Evolutionary conservation across 2,329 filamentous ascomycete species (phyloP).

Genomic region (Septoria linicola): DNA sequence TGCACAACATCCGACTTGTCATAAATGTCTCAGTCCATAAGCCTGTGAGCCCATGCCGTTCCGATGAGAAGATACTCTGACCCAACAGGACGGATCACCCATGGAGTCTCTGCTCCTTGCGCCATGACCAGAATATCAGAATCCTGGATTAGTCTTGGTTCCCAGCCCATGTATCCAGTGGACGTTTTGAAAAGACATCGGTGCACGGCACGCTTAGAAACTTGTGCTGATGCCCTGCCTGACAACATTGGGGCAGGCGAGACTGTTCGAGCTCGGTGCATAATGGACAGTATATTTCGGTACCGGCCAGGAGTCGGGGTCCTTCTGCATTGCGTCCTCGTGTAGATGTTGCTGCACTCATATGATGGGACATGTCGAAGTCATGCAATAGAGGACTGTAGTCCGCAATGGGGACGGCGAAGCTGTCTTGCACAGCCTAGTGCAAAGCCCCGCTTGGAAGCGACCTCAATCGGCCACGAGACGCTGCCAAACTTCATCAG

Average conservation of each 20-base stretch:
- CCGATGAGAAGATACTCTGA: neutral
- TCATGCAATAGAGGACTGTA: neutral
- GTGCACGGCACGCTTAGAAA: neutral
- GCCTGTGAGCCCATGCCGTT: neutral
- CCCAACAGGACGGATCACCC: neutral
- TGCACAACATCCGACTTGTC: neutral
- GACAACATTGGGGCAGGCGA: slow-evolving; percentile 1
- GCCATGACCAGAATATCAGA: neutral
- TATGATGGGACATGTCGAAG: neutral
- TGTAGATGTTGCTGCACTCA: no score
- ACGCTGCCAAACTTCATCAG: no score
- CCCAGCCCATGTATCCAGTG: neutral
- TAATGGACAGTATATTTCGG: neutral
- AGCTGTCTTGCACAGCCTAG: no score
- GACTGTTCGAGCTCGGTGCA: slow-evolving; percentile 3
- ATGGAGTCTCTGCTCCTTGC: neutral
- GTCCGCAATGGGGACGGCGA: no score
- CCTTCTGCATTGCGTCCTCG: neutral
- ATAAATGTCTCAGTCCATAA: slow-evolving; percentile 1
- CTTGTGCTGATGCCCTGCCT: neutral
- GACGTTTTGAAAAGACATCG: neutral
- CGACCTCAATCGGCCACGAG: no score
- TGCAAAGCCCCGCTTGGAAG: no score
- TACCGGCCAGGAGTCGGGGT: slow-evolving; percentile 3
- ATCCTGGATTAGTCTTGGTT: neutral